Evolutionary conservation across 2,329 filamentous ascomycete species (phyloP).

Genomic region (Neocucurbitaria cava): DNA sequence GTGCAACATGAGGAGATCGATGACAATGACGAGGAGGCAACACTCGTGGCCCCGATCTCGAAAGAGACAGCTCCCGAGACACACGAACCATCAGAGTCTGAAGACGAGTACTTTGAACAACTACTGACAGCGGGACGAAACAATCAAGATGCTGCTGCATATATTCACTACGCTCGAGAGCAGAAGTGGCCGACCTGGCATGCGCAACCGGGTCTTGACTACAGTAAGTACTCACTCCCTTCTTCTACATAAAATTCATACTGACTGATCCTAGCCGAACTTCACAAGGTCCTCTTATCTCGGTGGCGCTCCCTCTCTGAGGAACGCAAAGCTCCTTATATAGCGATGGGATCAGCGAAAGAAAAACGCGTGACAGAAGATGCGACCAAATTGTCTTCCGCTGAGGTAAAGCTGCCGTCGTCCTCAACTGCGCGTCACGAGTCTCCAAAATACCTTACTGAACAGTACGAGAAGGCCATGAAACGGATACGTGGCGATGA

Average conservation of each 20-base stretch:
- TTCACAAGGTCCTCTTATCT: conserved; percentile 19
- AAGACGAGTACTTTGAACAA: conserved; percentile 20
- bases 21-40: neutral
- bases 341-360: conserved; percentile 7
- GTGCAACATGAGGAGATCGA: conserved; percentile 9
- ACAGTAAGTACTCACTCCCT: conserved; percentile 16
- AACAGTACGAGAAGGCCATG: conserved; percentile 25
- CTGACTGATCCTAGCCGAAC: conserved; percentile 15
- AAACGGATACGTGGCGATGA: conserved; percentile 28
- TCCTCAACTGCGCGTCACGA: conserved; percentile 31
- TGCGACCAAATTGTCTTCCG: conserved; percentile 3
- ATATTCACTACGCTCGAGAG: conserved; percentile 24
- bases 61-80: neutral
- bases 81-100: neutral
- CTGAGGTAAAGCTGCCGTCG: conserved; percentile 18
- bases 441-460: conserved; percentile 31
- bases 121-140: conserved; percentile 11
- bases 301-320: conserved; percentile 27
- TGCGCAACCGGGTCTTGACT: conserved; percentile 16
- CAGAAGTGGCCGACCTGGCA: conserved; percentile 19
- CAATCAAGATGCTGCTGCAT: conserved; percentile 17
- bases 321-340: conserved; percentile 23
- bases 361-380: conserved; percentile 1
- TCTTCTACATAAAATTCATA: neutral
- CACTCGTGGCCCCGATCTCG: neutral